A percentile compares a stretch with the other conserved stretches of the same genome.
phyloP scores from a whole-genome alignment of 305 asterid species.

The Ilex paraguariensis region DNA sequence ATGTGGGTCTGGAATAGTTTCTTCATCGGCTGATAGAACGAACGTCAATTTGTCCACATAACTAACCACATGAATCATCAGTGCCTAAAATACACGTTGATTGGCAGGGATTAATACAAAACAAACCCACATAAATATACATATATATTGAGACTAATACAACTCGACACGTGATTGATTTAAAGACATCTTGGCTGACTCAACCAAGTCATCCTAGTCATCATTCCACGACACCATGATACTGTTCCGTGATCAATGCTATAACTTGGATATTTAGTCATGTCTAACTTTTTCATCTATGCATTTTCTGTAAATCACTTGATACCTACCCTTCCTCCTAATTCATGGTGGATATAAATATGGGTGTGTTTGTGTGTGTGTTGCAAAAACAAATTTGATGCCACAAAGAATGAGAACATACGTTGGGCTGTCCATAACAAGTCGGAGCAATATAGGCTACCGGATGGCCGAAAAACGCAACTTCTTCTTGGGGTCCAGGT shows the following conservation, averaged over 20 bases:
- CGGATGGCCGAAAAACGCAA: slow-evolving; percentile 26
- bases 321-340: not conserved
- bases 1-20: slow-evolving; percentile 52
- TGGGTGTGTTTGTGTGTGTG: not conserved
- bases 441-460: slow-evolving; percentile 29
- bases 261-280: too few relatives aligned
- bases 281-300: too few relatives aligned
- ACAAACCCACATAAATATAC: too few relatives aligned
- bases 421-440: slow-evolving; percentile 38
- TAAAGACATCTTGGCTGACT: too few relatives aligned
- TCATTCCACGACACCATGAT: too few relatives aligned
- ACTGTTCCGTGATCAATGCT: too few relatives aligned
- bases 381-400: not conserved
- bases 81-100: slow-evolving; percentile 12
- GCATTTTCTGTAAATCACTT: too few relatives aligned
- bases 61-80: slow-evolving; percentile 42
- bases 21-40: slow-evolving; percentile 46
- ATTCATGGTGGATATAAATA: not conserved
- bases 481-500: slow-evolving; percentile 33
- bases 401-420: slow-evolving; percentile 9
- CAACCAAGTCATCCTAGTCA: too few relatives aligned
- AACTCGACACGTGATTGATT: too few relatives aligned
- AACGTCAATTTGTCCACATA: slow-evolving; percentile 47
- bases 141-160: too few relatives aligned
- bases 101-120: too few relatives aligned